These are phyloP conservation scores for Condylostoma magnum DNA, from an alignment of 169 alveolate genomes.

Conservation along the genomic window DNA sequence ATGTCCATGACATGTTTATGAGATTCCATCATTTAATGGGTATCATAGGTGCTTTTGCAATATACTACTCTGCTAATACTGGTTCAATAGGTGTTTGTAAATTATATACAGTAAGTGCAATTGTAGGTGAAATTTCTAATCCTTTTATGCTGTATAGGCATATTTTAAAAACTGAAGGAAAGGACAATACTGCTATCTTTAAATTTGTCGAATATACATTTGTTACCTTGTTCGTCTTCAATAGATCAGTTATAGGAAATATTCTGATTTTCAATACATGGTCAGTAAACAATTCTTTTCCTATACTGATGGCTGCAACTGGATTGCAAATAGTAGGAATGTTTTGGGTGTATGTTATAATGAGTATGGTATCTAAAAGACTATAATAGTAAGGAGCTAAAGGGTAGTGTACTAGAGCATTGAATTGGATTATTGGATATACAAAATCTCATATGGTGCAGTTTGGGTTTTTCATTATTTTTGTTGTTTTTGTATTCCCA, in stretches of 20 bases:
- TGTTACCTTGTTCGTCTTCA: neutral
- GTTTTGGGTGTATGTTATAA: conserved; percentile 1
- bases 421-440: too few species aligned
- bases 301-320: too few species aligned
- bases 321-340: too few species aligned
- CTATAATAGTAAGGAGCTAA: too few species aligned
- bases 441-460: too few species aligned
- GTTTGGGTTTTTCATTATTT: too few species aligned
- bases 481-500: too few species aligned
- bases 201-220: neutral
- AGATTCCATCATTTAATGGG: conserved; percentile 3
- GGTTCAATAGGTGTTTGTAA: neutral
- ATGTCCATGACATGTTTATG: conserved; percentile 22
- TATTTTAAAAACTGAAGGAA: neutral
- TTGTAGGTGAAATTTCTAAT: neutral
- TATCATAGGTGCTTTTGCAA: conserved; percentile 2
- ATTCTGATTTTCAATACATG: too few species aligned
- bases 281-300: too few species aligned
- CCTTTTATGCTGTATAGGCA: neutral
- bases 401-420: too few species aligned
- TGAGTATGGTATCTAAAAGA: neutral
- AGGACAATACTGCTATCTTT: neutral
- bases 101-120: neutral
- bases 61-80: neutral
- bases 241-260: too few species aligned